Evolutionary conservation across 2,329 filamentous ascomycete genomes (phyloP).

Genomic region (Fusarium veterinarium): DNA sequence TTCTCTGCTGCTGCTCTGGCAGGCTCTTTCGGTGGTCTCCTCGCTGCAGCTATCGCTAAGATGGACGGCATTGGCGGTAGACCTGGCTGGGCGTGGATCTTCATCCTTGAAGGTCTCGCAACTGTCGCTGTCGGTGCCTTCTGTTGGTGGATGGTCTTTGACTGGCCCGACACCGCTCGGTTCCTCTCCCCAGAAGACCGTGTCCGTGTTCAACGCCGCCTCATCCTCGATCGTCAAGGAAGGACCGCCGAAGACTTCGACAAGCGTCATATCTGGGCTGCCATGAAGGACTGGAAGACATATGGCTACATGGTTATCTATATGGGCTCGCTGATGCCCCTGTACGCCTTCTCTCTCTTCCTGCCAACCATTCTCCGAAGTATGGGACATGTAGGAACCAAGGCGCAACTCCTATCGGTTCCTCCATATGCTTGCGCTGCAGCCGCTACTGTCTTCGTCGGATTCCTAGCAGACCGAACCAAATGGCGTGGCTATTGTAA

Average conservation of each 20-base stretch:
- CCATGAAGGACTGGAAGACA: slow-evolving; percentile 83
- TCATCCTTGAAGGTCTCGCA: slow-evolving; percentile 74
- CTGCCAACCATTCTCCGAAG: slow-evolving; percentile 66
- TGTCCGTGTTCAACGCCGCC: slow-evolving; percentile 72
- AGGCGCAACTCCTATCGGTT: slow-evolving; percentile 67
- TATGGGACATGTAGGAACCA: slow-evolving; percentile 51
- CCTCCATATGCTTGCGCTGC: slow-evolving; percentile 71
- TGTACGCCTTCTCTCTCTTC: slow-evolving; percentile 67
- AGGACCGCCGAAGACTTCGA: slow-evolving; percentile 77
- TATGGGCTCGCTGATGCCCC: slow-evolving; percentile 59
- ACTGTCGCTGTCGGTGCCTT: slow-evolving; percentile 73
- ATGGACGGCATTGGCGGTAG: slow-evolving; percentile 70
- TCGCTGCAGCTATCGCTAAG: slow-evolving; percentile 74
- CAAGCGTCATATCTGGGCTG: slow-evolving; percentile 75
- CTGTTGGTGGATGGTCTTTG: slow-evolving; percentile 80
- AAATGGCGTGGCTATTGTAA: slow-evolving; percentile 74
- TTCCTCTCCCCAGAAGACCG: slow-evolving; percentile 77
- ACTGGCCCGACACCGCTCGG: slow-evolving; percentile 79
- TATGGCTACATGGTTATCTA: slow-evolving; percentile 61
- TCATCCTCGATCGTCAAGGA: slow-evolving; percentile 75
- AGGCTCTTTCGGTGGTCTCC: slow-evolving; percentile 77
- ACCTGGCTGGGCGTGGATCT: slow-evolving; percentile 70
- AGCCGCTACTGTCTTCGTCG: slow-evolving; percentile 70
- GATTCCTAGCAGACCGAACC: slow-evolving; percentile 74
- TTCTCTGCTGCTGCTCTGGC: slow-evolving; percentile 83